These are phyloP conservation scores for Phallus indusiatus DNA, from an alignment of 768 basidiomycete species.

Conservation along the genomic window DNA sequence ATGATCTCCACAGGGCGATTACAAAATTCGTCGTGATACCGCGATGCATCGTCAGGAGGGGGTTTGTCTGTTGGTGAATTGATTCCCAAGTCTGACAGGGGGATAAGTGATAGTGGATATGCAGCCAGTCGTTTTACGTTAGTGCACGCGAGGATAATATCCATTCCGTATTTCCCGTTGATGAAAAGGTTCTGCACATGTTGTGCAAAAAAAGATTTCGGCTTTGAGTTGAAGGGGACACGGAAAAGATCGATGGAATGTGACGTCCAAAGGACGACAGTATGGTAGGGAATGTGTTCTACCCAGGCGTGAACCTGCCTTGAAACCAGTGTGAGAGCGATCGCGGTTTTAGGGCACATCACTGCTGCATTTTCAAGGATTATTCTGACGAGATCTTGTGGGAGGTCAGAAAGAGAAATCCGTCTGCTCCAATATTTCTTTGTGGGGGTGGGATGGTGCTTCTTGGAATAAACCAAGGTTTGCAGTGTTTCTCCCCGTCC, in stretches of 20 bases:
- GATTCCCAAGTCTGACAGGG: not conserved
- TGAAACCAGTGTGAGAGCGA: conserved; percentile 27
- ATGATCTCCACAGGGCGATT: conserved; percentile 1
- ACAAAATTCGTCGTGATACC: not conserved
- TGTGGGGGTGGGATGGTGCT: not conserved
- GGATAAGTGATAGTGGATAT: conserved; percentile 1
- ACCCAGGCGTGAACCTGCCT: conserved; percentile 24
- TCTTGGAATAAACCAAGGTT: not conserved
- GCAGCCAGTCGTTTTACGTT: not conserved
- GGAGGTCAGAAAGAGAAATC: not conserved
- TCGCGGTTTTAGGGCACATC: conserved; percentile 19
- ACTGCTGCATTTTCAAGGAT: conserved; percentile 28
- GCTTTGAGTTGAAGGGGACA: conserved; percentile 3
- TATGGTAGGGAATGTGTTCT: conserved; percentile 28
- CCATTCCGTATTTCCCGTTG: conserved; percentile 1
- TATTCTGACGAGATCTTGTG: conserved; percentile 16
- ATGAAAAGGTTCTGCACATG: conserved; percentile 6
- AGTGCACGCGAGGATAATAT: conserved; percentile 8
- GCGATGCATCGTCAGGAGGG: not conserved
- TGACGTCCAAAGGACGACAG: conserved; percentile 22
- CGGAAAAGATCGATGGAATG: conserved; percentile 5
- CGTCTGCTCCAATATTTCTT: not conserved
- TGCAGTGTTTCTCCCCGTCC: not conserved
- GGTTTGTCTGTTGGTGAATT: not conserved
- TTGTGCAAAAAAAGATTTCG: not conserved